Evolutionary conservation across 225 moss, liverwort and hornwort species (phyloP), one percentile per base, ranked within the genome.

Genomic region (Bryum argenteum): DNA sequence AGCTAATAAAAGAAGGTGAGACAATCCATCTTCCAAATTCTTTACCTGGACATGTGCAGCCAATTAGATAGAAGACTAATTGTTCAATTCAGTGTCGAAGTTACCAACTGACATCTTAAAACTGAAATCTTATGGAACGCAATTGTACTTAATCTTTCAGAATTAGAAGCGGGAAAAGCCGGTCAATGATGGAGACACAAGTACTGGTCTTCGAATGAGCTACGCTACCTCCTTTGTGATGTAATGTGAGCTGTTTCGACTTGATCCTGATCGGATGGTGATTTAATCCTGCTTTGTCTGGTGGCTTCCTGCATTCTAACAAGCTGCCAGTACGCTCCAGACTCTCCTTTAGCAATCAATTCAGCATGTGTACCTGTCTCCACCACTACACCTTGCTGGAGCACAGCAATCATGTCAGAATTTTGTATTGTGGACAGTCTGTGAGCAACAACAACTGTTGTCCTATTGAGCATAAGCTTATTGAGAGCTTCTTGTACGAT

Each of bases 351-450:
- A 0, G 78, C 73, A 57, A 87, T 65, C 45, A 87, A 61, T 37
- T 83, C 83, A 40, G 26, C 59, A 71, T 83, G 83, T 51, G 78
- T 87, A 17, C 94, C 94, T 68, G 67, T 89, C 77, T 95, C 94
- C 50, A 95, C 83, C 26, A 95, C 83, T 43, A 73, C 75, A n/a
- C 94, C 91, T 67, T 87, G 89, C 58, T 94, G 87, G 61, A 94
- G 76, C 63, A 91, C 91, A 51, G 88, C 79, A 69, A 94, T 89
- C 73, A 82, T 75, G 66, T 94, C 80, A 42, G 94, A 90, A 61
- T 87, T 87, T 54, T 89, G 84, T 6, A 91, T 77, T 39, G 91
- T 81, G 38, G 94, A 89, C 15, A 94, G 69, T 61, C 87, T 82
- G 56, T 91, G 90, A 20, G 88, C 91, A 11, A 94, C 88, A 55